A percentile compares a stretch with the other conserved stretches of the same genome.
Conservation (phyloP, 345 rosid genomes). For the Eucalyptus cloeziana region DNA sequence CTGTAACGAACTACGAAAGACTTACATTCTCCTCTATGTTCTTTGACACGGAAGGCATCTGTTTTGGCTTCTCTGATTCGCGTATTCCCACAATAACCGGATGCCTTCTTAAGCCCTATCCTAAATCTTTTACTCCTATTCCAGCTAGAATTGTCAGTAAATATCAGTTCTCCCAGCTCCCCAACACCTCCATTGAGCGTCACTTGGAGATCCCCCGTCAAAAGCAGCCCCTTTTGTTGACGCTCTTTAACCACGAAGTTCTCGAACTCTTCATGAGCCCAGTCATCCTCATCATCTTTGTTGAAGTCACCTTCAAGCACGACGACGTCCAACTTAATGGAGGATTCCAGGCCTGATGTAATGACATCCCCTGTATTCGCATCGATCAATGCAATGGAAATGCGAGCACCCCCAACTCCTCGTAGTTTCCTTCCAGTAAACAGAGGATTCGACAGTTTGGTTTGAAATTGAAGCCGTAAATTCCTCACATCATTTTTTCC, state of each 20-base stretch:
- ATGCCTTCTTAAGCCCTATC: background rate
- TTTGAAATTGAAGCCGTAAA: background rate
- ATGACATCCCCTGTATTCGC: background rate
- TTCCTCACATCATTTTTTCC: background rate
- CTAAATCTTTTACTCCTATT: background rate
- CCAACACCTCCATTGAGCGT: background rate
- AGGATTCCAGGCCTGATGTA: background rate
- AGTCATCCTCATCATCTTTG: background rate
- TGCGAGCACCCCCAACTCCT: background rate
- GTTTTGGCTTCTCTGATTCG: background rate
- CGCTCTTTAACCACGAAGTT: background rate
- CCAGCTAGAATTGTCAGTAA: background rate
- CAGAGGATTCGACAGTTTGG: background rate
- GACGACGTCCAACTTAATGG: background rate
- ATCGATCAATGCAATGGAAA: background rate
- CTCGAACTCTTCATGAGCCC: background rate
- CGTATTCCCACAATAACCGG: background rate
- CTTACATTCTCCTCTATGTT: background rate
- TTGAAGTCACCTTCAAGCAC: background rate
- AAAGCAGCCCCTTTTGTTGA: background rate
- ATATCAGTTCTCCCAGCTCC: background rate
- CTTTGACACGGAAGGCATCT: background rate
- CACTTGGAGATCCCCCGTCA: background rate
- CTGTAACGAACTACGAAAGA: background rate
- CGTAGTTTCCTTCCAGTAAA: background rate